phyloP scores from a whole-genome alignment of 306 rosid genomes.

The Oxytropis ochrocephala region DNA sequence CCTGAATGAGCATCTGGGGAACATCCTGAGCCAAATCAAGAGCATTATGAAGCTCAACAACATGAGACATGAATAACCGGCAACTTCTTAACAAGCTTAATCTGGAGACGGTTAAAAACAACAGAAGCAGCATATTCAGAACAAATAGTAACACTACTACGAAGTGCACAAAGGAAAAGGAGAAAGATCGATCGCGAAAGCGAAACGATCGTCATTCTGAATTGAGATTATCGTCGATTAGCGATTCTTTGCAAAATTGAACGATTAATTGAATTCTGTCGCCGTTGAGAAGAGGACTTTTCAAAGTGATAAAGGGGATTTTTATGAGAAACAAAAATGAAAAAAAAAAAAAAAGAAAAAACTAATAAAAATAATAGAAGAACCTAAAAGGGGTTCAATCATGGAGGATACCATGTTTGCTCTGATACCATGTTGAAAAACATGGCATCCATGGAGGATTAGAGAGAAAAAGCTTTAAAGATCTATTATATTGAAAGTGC shows the following conservation, averaged over 20 bases:
- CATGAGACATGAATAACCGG: conserved; percentile 56
- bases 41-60: conserved; percentile 73
- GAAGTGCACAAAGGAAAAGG: conserved; percentile 84
- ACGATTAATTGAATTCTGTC: conserved; percentile 82
- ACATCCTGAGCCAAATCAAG: conserved; percentile 79
- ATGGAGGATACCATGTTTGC: no score
- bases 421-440: no score
- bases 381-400: no score
- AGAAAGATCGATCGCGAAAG: conserved; percentile 70
- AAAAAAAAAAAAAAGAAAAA: no score
- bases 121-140: conserved; percentile 31
- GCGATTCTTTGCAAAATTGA: conserved; percentile 66
- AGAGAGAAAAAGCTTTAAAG: no score
- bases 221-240: conserved; percentile 76
- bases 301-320: no score
- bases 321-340: no score
- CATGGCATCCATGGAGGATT: no score
- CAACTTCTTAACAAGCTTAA: conserved; percentile 77
- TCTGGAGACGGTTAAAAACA: conserved; percentile 53
- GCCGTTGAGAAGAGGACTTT: conserved; percentile 86
- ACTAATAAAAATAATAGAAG: no score
- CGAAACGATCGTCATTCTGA: conserved; percentile 81
- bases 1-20: conserved; percentile 87
- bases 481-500: no score
- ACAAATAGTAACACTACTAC: conserved; percentile 72